These are phyloP conservation scores for Penicillium sp. DNA, from an alignment of 2,329 filamentous ascomycete species.

Conservation along the genomic window DNA sequence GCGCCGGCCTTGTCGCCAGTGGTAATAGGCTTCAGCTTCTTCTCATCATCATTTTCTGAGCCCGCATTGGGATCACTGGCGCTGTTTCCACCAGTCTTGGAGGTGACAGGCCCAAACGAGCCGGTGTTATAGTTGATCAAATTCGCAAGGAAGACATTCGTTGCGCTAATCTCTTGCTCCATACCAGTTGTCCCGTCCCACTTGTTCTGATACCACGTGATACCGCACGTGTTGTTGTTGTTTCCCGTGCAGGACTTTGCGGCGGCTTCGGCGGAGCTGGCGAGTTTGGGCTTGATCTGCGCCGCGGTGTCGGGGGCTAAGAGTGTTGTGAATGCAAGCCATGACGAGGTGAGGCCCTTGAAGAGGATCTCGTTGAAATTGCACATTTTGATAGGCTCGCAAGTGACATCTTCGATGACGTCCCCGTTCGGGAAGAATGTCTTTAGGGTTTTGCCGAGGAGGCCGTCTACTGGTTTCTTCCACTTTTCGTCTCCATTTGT, in stretches of 20 bases:
- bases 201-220: conserved; percentile 48
- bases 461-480: conserved; percentile 48
- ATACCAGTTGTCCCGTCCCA: conserved; percentile 55
- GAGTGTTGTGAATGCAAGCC: conserved; percentile 54
- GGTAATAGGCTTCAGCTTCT: conserved; percentile 14
- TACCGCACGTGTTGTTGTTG: conserved; percentile 54
- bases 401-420: conserved; percentile 48
- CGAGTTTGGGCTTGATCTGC: conserved; percentile 50
- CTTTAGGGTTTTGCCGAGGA: conserved; percentile 43
- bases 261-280: conserved; percentile 51
- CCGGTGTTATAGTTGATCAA: conserved; percentile 44
- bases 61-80: conserved; percentile 33
- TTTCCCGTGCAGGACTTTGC: conserved; percentile 54
- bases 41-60: conserved; percentile 2
- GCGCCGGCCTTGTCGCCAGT: conserved; percentile 35
- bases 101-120: conserved; percentile 36
- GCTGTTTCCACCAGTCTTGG: conserved; percentile 49
- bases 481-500: conserved; percentile 48
- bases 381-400: conserved; percentile 54
- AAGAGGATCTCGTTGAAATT: conserved; percentile 49
- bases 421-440: conserved; percentile 44
- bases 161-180: conserved; percentile 60
- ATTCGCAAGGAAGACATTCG: conserved; percentile 55
- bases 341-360: conserved; percentile 61
- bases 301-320: conserved; percentile 53